Evolutionary conservation across 2,329 filamentous ascomycete genomes (phyloP), one percentile per base, ranked within the genome.

Genomic region (Phialemonium atrogriseum): DNA sequence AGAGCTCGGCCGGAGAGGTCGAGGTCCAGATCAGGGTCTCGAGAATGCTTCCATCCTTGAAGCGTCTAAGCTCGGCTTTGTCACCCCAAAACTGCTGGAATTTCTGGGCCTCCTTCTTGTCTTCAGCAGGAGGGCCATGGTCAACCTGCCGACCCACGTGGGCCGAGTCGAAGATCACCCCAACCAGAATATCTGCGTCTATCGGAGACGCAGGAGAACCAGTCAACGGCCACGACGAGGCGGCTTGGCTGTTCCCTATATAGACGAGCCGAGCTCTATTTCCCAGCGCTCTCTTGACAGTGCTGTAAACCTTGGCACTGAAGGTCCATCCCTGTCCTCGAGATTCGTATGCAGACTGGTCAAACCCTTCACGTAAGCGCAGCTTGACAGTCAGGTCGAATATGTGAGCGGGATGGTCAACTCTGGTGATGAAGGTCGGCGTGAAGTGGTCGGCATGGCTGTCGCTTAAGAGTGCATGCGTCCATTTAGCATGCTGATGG

Each of bases 21-120:
- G 78, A 72, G 3, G 68, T 68, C 91, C 91, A 98, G 13, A 94
- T 80, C 18, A 96, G 65, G 48, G 84, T 94, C 56, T 98, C 93
- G 7, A 87, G 69, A 43, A 98, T 95, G 46, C 81, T 89, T 14
- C 91, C 91, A 49, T 96, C 87, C 47, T 88, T 93, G 66, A 98
- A 98, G 13, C 91, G 83, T 42, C 91, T 77, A 27, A 98, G 68
- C 55, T 98, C 91, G 2, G 91, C 76, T 53, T 91, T 94, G 8
- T 89, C 81, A 6, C 89, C 91, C 91, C 93, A 98, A 52, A 98
- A 96, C 20, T 80, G 75, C 21, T 85, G 83, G 55, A 95, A 98
- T 19, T 70, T 70, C 8, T 78, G 77, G 15, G 87, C 82, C 41
- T 86, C 84, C 41, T 82, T 78, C 55, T 89, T 87, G 38, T 91